Evolutionary conservation across 2,329 filamentous ascomycete species (phyloP).

Genomic region (Chaetomiaceae sp.): DNA sequence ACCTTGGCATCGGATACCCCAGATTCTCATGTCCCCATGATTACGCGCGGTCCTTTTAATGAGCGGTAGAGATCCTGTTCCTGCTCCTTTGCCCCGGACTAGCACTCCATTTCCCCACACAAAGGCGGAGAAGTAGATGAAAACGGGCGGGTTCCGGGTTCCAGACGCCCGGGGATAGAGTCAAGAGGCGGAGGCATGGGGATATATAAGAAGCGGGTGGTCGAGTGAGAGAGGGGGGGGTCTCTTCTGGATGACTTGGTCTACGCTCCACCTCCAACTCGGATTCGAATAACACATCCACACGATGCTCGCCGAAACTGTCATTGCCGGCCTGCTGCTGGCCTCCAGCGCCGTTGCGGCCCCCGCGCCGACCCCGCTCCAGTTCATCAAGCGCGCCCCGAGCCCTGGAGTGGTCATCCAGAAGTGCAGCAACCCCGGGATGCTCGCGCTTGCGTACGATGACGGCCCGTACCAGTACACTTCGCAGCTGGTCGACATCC

Average conservation of each 20-base stretch:
- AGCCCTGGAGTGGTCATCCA: conserved; percentile 42
- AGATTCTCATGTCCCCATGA: background rate
- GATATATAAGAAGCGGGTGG: background rate
- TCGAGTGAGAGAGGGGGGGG: too few relatives aligned
- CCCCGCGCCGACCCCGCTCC: conserved; percentile 33
- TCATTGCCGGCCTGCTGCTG: conserved; percentile 21
- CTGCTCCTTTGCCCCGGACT: conserved; percentile 4
- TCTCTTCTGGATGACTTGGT: background rate
- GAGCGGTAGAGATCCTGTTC: background rate
- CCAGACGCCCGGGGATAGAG: background rate
- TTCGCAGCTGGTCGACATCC: conserved; percentile 45
- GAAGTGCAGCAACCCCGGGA: conserved; percentile 41
- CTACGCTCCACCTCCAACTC: background rate
- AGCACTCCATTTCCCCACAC: background rate
- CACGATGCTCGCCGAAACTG: conserved; percentile 19
- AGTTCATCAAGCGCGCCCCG: conserved; percentile 39
- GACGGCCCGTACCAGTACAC: conserved; percentile 51
- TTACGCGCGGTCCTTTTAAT: background rate
- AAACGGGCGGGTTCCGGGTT: background rate
- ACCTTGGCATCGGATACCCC: conserved; percentile 5
- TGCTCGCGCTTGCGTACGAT: conserved; percentile 50
- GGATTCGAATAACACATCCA: background rate
- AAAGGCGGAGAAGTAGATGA: background rate
- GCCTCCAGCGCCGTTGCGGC: conserved; percentile 14
- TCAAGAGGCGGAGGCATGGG: background rate